Evolutionary conservation across 2,329 filamentous ascomycete species (phyloP).

Genomic region (Aspergillus vadensis): DNA sequence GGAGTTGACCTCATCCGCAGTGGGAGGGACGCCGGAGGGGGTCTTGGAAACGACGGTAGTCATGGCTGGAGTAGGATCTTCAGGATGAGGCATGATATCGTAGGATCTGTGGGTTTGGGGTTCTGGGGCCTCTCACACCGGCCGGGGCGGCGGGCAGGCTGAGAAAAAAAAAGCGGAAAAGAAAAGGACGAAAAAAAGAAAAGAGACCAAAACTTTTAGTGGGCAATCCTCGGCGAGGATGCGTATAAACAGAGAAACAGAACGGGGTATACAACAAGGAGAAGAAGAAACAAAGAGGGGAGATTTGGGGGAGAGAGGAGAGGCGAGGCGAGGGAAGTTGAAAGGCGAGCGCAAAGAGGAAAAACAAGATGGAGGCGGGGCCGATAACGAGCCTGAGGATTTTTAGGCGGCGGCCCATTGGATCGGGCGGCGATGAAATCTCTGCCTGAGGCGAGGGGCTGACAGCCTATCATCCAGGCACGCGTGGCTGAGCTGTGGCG

Average conservation of each 20-base stretch:
- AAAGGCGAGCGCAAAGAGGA: constrained; percentile 7
- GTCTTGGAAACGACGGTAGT: constrained; percentile 53
- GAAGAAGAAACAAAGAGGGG: background rate
- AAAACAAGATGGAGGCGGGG: constrained; percentile 11
- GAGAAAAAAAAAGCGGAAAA: constrained; percentile 8
- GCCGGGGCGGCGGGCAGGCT: background rate
- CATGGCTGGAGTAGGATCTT: constrained; percentile 43
- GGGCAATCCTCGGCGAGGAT: constrained; percentile 7
- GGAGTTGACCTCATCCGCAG: constrained; percentile 65
- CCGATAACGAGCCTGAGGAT: constrained; percentile 10
- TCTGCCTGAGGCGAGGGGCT: constrained; percentile 23
- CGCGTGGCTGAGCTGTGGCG: background rate
- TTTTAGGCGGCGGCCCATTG: constrained; percentile 9
- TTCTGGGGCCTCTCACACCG: background rate
- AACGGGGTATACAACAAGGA: constrained; percentile 6
- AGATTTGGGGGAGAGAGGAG: background rate
- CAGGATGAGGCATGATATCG: constrained; percentile 50
- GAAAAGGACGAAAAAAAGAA: constrained; percentile 10
- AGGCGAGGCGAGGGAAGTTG: constrained; percentile 7
- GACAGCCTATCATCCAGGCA: background rate
- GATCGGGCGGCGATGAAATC: constrained; percentile 14
- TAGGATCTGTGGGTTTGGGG: background rate
- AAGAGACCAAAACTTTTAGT: constrained; percentile 9
- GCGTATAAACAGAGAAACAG: constrained; percentile 10
- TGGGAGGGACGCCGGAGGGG: constrained; percentile 54